Percentiles rank a stretch among this genome's conserved stretches.
Evolutionary conservation across 768 basidiomycete species (phyloP).

Genomic region (Stropharia rugosoannulata): DNA sequence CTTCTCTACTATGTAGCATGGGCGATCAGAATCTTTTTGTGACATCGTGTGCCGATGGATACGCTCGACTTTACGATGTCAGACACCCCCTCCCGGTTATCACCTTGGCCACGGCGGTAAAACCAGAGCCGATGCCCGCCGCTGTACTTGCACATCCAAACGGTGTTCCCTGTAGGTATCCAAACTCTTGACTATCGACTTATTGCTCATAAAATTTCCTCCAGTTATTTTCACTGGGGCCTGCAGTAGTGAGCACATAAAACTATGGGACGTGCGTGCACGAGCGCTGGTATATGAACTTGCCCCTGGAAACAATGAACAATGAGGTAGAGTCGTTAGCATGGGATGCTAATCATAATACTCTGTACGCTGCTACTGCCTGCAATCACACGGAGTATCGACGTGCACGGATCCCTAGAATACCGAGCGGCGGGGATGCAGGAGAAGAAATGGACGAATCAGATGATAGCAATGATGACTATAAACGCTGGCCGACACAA

Average conservation of each 20-base stretch:
- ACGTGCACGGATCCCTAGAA: slow-evolving; percentile 11
- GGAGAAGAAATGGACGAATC: slow-evolving; percentile 20
- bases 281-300: slow-evolving; percentile 36
- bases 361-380: too few species aligned
- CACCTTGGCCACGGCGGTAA: slow-evolving; percentile 24
- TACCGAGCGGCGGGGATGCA: not conserved
- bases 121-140: slow-evolving; percentile 17
- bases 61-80: slow-evolving; percentile 37
- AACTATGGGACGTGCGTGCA: slow-evolving; percentile 43
- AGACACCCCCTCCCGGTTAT: slow-evolving; percentile 34
- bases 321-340: slow-evolving; percentile 33
- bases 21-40: slow-evolving; percentile 34
- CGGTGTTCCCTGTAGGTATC: slow-evolving; percentile 32
- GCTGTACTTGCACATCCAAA: slow-evolving; percentile 34
- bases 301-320: slow-evolving; percentile 46
- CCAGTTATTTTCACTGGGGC: slow-evolving; percentile 31
- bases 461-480: slow-evolving; percentile 20
- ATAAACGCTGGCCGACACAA: slow-evolving; percentile 28
- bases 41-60: slow-evolving; percentile 36
- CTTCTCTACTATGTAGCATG: slow-evolving; percentile 25
- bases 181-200: not conserved
- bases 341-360: slow-evolving; percentile 28
- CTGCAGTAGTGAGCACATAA: slow-evolving; percentile 28
- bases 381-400: slow-evolving; percentile 16
- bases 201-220: not conserved